These are phyloP conservation scores for Saccharomycopsis hybrid DNA, from an alignment of 1,139 yeast genomes.

Conservation along the genomic window DNA sequence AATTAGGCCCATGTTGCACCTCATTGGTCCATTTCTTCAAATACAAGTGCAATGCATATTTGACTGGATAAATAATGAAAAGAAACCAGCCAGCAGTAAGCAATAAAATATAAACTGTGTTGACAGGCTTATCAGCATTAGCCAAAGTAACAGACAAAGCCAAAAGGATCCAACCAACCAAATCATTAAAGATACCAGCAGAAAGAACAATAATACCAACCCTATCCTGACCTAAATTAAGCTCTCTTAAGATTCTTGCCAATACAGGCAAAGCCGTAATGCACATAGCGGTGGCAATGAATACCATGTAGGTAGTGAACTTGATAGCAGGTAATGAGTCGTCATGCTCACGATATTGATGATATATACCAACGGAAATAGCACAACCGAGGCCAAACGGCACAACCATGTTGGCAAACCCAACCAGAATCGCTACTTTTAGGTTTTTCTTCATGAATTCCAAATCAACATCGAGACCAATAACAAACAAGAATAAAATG, in stretches of 20 bases:
- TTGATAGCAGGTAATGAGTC: slow-evolving; percentile 33
- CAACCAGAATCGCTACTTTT: slow-evolving; percentile 58
- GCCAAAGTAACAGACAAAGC: slow-evolving; percentile 73
- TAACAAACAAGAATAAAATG: slow-evolving; percentile 63
- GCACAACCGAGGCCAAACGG: slow-evolving; percentile 78
- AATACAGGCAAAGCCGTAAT: slow-evolving; percentile 82
- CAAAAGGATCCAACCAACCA: slow-evolving; percentile 74
- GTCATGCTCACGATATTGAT: slow-evolving; percentile 39
- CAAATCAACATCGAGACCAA: slow-evolving; percentile 73
- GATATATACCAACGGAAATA: slow-evolving; percentile 58
- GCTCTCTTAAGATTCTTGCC: slow-evolving; percentile 69
- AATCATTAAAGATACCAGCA: slow-evolving; percentile 75
- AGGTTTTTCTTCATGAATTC: slow-evolving; percentile 53
- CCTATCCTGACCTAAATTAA: slow-evolving; percentile 60
- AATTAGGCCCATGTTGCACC: slow-evolving; percentile 57
- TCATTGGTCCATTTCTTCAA: slow-evolving; percentile 42
- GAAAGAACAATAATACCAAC: slow-evolving; percentile 77
- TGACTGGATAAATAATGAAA: slow-evolving; percentile 49
- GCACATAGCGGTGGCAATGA: slow-evolving; percentile 73
- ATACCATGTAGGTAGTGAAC: slow-evolving; percentile 71
- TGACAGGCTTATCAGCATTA: slow-evolving; percentile 60
- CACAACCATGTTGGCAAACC: slow-evolving; percentile 60
- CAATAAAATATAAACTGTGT: slow-evolving; percentile 61
- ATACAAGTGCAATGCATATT: slow-evolving; percentile 40
- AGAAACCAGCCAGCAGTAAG: slow-evolving; percentile 64